Conservation (phyloP, 2,329 filamentous ascomycete genomes). For the Epichloe uncinata region DNA sequence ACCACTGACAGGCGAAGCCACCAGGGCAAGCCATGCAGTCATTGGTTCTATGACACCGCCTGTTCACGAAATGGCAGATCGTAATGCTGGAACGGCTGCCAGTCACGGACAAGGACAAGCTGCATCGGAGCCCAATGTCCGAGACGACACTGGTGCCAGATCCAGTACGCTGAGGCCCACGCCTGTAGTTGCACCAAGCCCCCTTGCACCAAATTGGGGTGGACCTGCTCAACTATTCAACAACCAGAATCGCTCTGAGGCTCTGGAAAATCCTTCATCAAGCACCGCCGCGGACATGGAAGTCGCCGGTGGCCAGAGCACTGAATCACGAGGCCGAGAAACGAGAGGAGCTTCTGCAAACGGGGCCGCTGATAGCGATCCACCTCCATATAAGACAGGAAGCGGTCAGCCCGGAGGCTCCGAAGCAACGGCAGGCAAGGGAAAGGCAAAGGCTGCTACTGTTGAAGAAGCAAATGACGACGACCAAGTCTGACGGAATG, state of each 20-base stretch:
- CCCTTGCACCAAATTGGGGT: slow-evolving; percentile 37
- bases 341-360: neutral
- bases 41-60: neutral
- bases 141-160: neutral
- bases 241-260: slow-evolving; percentile 16
- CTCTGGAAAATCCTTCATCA: slow-evolving; percentile 9
- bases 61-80: neutral
- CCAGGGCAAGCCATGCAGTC: slow-evolving; percentile 6
- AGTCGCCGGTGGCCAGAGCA: neutral
- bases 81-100: neutral
- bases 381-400: neutral
- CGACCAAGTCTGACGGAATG: slow-evolving; percentile 7
- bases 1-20: slow-evolving; percentile 7
- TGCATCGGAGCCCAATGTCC: neutral
- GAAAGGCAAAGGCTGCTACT: slow-evolving; percentile 32
- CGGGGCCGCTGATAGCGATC: neutral
- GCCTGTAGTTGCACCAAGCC: slow-evolving; percentile 33
- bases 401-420: neutral
- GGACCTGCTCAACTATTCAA: slow-evolving; percentile 35
- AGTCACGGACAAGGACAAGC: neutral
- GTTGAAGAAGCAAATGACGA: slow-evolving; percentile 32
- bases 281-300: neutral
- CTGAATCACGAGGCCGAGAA: neutral
- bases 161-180: slow-evolving; percentile 10
- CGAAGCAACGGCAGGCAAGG: slow-evolving; percentile 17